Conservation (phyloP, 805 yeast species). For the Nematodospora valgi region DNA sequence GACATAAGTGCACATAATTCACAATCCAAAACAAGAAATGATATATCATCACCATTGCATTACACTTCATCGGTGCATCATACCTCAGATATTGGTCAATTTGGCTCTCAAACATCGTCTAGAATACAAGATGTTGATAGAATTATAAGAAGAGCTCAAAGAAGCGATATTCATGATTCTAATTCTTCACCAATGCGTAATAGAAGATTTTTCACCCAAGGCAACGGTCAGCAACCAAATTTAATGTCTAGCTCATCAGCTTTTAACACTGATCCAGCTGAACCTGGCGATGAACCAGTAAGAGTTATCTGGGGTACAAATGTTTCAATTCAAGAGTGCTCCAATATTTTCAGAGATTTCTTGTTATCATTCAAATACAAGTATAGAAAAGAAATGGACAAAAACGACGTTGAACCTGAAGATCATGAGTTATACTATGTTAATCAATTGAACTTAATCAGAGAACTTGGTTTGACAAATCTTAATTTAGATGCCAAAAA, state of each 20-base stretch:
- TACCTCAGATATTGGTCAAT: slow-evolving; percentile 36
- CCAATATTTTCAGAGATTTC: slow-evolving; percentile 75
- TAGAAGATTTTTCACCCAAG: slow-evolving; percentile 52
- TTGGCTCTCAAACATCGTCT: slow-evolving; percentile 38
- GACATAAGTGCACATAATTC: slow-evolving; percentile 16
- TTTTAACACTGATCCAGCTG: slow-evolving; percentile 24
- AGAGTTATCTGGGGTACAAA: slow-evolving; percentile 99
- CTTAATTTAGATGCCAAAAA: slow-evolving; percentile 82
- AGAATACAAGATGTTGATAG: slow-evolving; percentile 39
- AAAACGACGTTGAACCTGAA: slow-evolving; percentile 37
- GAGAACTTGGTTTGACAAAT: slow-evolving; percentile 74
- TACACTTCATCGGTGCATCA: slow-evolving; percentile 43
- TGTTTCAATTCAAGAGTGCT: slow-evolving; percentile 86
- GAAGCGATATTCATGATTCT: slow-evolving; percentile 72
- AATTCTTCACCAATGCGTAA: slow-evolving; percentile 62
- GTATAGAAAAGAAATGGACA: slow-evolving; percentile 56
- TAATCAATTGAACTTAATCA: slow-evolving; percentile 68
- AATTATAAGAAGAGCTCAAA: slow-evolving; percentile 47
- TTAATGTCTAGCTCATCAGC: slow-evolving; percentile 23
- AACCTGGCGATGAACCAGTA: slow-evolving; percentile 58
- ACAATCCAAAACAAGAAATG: slow-evolving; percentile 20
- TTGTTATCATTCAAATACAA: slow-evolving; percentile 78
- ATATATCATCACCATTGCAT: slow-evolving; percentile 49
- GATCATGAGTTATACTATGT: slow-evolving; percentile 78
- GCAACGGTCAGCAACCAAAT: slow-evolving; percentile 8